Percentiles rank a stretch among this genome's conserved stretches.
These are phyloP conservation scores for Phylloporus sp. DNA, from an alignment of 768 basidiomycete genomes.

Conservation along the genomic window DNA sequence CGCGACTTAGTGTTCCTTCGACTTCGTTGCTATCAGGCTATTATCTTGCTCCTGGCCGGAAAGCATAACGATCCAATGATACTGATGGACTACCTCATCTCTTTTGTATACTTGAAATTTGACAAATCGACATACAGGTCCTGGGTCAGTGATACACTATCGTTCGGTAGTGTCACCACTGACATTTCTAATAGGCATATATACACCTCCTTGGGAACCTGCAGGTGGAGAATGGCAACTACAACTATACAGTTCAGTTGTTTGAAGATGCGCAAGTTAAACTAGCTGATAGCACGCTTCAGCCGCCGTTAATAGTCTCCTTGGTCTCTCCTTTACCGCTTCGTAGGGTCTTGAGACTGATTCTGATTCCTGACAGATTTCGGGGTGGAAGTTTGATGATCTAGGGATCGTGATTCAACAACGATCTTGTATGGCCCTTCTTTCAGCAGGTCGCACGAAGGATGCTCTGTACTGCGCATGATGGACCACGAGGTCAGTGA, in stretches of 20 bases:
- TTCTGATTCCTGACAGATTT: background rate
- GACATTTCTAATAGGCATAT: background rate
- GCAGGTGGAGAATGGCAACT: background rate
- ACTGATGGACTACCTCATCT: background rate
- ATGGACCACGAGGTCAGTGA: too few relatives aligned
- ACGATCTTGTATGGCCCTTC: background rate
- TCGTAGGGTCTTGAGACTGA: background rate
- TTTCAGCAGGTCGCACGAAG: background rate
- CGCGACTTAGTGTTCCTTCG: background rate
- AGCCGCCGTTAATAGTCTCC: background rate
- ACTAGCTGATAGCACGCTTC: background rate
- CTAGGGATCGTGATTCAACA: background rate
- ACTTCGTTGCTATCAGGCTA: too few relatives aligned
- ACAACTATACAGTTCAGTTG: background rate
- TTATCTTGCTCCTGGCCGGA: constrained; percentile 5
- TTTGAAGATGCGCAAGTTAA: background rate
- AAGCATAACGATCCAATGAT: constrained; percentile 2
- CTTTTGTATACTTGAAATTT: too few relatives aligned
- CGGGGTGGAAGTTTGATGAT: too few relatives aligned
- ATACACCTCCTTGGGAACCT: background rate
- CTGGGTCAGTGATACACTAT: background rate
- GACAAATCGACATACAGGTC: too few relatives aligned
- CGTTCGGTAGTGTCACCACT: background rate
- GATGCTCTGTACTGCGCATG: background rate
- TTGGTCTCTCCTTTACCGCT: background rate